Conservation (phyloP, 2,329 filamentous ascomycete genomes). For the Boeremia exigua region DNA sequence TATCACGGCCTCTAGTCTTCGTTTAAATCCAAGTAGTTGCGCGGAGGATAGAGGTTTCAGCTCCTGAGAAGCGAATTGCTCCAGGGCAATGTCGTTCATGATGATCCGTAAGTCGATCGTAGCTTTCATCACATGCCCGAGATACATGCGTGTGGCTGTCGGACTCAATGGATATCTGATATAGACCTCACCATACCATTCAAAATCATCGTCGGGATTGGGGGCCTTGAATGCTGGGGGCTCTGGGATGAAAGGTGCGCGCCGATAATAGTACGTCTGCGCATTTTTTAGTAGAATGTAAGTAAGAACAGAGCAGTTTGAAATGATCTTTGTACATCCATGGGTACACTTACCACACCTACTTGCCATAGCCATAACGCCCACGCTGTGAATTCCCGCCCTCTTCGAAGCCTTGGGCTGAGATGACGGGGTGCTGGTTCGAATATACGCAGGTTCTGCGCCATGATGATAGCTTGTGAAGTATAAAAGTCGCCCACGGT, state of each 20-base stretch:
- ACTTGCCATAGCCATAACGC: slow-evolving; percentile 15
- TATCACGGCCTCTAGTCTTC: background rate
- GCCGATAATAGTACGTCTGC: slow-evolving; percentile 15
- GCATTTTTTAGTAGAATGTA: background rate
- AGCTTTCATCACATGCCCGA: slow-evolving; percentile 15
- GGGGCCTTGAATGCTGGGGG: slow-evolving; percentile 13
- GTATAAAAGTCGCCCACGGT: slow-evolving; percentile 18
- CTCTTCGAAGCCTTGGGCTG: background rate
- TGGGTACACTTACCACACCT: background rate
- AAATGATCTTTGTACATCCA: no score
- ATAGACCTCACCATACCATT: slow-evolving; percentile 28
- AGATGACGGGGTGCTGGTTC: background rate
- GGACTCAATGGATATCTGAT: slow-evolving; percentile 7
- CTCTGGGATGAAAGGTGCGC: slow-evolving; percentile 7
- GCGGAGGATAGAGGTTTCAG: background rate
- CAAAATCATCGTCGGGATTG: slow-evolving; percentile 17
- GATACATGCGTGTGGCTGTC: slow-evolving; percentile 1
- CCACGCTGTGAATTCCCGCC: slow-evolving; percentile 20
- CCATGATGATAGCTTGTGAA: slow-evolving; percentile 19
- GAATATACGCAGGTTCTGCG: slow-evolving; percentile 21
- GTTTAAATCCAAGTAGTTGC: slow-evolving; percentile 2
- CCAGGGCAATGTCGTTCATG: slow-evolving; percentile 4
- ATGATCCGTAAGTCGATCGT: slow-evolving; percentile 10
- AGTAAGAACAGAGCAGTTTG: no score
- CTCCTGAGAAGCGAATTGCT: background rate